These are phyloP conservation scores for Puccinia hordei DNA, from an alignment of 1,284 basidiomycete genomes.

Conservation along the genomic window DNA sequence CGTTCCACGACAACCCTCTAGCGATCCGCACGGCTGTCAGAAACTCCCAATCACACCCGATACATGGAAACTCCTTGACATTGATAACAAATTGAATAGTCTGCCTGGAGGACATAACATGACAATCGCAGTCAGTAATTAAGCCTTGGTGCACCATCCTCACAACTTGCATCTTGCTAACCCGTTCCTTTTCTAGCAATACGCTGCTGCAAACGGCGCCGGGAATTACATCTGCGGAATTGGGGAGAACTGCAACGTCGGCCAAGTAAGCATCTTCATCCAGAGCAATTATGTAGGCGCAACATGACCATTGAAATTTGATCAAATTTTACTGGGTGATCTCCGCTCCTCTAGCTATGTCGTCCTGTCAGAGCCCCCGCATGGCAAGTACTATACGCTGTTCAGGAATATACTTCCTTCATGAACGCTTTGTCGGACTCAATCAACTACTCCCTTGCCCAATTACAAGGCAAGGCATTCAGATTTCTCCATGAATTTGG, in stretches of 20 bases:
- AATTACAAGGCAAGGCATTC: slow-evolving; percentile 27
- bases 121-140: slow-evolving; percentile 34
- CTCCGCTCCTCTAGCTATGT: background rate
- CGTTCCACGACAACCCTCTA: background rate
- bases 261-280: slow-evolving; percentile 20
- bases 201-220: slow-evolving; percentile 34
- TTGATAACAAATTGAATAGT: slow-evolving; percentile 29
- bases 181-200: slow-evolving; percentile 25
- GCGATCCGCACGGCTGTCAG: background rate
- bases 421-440: slow-evolving; percentile 40
- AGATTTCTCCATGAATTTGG: background rate
- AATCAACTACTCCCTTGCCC: slow-evolving; percentile 33
- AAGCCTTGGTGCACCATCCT: background rate
- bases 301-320: background rate
- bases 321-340: background rate
- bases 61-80: slow-evolving; percentile 37
- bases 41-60: slow-evolving; percentile 41
- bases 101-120: slow-evolving; percentile 27
- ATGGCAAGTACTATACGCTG: slow-evolving; percentile 44
- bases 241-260: slow-evolving; percentile 37
- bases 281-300: background rate
- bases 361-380: slow-evolving; percentile 43
- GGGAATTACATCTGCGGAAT: slow-evolving; percentile 43
- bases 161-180: background rate
- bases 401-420: slow-evolving; percentile 42